Percentiles rank a stretch among this genome's conserved stretches.
phyloP scores from a whole-genome alignment of 176 grass and related monocot genomes.

The Areca catechu region DNA sequence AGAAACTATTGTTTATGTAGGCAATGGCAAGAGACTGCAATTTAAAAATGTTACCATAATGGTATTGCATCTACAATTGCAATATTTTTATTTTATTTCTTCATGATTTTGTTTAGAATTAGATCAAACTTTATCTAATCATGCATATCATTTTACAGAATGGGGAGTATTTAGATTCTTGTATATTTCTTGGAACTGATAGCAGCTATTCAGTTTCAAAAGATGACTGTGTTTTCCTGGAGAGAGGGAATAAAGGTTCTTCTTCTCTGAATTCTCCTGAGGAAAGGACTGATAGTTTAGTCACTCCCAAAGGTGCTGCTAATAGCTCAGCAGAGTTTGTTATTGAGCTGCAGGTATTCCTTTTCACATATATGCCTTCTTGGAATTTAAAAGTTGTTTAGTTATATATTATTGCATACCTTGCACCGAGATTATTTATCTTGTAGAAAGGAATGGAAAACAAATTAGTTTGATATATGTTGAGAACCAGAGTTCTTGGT shows the following conservation, averaged over 20 bases:
- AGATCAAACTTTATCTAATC: constrained; percentile 16
- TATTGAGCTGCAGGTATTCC: constrained; percentile 75
- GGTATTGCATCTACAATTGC: constrained; percentile 39
- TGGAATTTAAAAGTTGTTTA: not conserved
- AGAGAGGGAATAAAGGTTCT: constrained; percentile 33
- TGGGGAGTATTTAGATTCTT: constrained; percentile 92
- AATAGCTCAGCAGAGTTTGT: constrained; percentile 45
- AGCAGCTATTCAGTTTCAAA: constrained; percentile 85
- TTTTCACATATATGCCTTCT: not conserved
- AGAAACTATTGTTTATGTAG: constrained; percentile 82
- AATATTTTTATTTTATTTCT: constrained; percentile 25
- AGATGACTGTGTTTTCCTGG: constrained; percentile 62
- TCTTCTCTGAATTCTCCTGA: constrained; percentile 10
- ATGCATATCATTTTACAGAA: constrained; percentile 33
- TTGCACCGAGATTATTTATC: too few species aligned
- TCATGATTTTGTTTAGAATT: constrained; percentile 6
- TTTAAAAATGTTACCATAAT: constrained; percentile 87
- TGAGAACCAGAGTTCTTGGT: too few species aligned
- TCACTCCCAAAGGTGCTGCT: constrained; percentile 21
- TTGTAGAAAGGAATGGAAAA: too few species aligned
- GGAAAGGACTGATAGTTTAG: constrained; percentile 28
- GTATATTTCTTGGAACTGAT: constrained; percentile 68
- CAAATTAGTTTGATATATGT: too few species aligned
- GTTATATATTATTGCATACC: too few species aligned
- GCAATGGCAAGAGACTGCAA: constrained; percentile 56